Evolutionary conservation across 208 protist genomes (phyloP).

Genomic region (Trypanosoma melophagium): DNA sequence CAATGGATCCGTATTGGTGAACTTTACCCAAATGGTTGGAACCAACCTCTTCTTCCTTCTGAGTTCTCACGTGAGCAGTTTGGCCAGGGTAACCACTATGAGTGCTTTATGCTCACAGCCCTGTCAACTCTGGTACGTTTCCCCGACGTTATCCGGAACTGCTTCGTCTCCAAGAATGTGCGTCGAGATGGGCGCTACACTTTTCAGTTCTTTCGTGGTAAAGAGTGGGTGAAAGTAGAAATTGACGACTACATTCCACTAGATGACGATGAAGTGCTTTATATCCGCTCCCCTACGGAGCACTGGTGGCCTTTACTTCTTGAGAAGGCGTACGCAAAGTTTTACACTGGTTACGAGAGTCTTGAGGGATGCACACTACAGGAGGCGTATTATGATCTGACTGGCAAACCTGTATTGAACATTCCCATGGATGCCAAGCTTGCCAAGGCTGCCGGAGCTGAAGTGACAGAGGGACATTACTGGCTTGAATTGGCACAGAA

Average conservation of each 20-base stretch:
- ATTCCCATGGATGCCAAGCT: constrained; percentile 37
- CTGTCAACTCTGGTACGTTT: constrained; percentile 61
- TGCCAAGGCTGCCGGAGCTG: constrained; percentile 35
- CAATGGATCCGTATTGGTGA: constrained; percentile 71
- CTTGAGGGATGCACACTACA: constrained; percentile 50
- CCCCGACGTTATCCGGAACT: constrained; percentile 73
- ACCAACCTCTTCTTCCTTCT: constrained; percentile 58
- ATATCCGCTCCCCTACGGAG: constrained; percentile 57
- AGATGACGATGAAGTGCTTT: constrained; percentile 54
- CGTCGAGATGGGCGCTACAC: constrained; percentile 80
- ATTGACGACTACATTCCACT: constrained; percentile 62
- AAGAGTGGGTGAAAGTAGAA: constrained; percentile 62
- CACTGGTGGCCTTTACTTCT: constrained; percentile 77
- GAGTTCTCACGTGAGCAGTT: constrained; percentile 69
- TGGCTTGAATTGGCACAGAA: constrained; percentile 70
- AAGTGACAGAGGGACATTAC: constrained; percentile 43
- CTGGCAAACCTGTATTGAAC: constrained; percentile 48
- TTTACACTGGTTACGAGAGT: constrained; percentile 74
- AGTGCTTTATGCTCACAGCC: constrained; percentile 80
- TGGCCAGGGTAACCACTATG: constrained; percentile 77
- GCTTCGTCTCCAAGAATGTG: constrained; percentile 78
- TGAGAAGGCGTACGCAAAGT: constrained; percentile 85
- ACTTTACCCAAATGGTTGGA: constrained; percentile 56
- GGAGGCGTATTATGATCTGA: constrained; percentile 70
- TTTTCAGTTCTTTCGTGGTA: constrained; percentile 80